Conservation (phyloP, 2,329 filamentous ascomycete species). For the Chrysosporium queenslandicum region DNA sequence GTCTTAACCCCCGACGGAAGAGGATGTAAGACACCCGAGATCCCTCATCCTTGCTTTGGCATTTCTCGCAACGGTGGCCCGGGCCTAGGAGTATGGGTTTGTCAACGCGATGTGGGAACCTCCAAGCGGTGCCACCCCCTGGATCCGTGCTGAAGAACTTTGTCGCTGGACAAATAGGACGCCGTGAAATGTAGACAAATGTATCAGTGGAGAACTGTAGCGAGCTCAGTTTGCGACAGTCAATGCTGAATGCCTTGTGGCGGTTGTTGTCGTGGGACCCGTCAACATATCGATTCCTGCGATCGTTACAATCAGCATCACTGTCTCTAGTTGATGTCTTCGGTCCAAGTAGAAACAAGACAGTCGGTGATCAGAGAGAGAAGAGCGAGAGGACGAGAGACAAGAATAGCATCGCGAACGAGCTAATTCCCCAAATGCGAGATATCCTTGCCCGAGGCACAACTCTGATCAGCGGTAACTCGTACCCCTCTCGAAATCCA, state of each 20-base stretch:
- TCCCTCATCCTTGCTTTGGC: slow-evolving; percentile 2
- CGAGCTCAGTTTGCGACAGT: background rate
- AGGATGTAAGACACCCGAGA: slow-evolving; percentile 11
- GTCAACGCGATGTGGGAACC: background rate
- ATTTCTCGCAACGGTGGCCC: slow-evolving; percentile 7
- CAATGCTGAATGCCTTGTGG: too few species aligned
- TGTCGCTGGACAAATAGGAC: background rate
- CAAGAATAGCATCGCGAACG: background rate
- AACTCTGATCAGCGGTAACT: background rate
- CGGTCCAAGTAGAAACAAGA: too few species aligned
- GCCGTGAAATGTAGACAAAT: background rate
- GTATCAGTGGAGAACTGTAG: background rate
- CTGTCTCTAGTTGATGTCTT: too few species aligned
- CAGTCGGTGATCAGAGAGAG: too few species aligned
- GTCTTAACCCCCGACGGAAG: slow-evolving; percentile 3
- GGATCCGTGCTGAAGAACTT: background rate
- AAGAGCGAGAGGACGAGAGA: too few species aligned
- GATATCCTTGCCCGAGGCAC: slow-evolving; percentile 5
- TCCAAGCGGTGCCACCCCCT: background rate
- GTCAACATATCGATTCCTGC: too few species aligned
- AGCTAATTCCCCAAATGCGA: background rate
- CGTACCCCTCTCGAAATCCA: slow-evolving; percentile 1
- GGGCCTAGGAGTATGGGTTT: background rate
- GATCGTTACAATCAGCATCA: too few species aligned
- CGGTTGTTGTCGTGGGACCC: too few species aligned